Evolutionary conservation across 768 basidiomycete genomes (phyloP), one percentile per base, ranked within the genome.

Genomic region (Boletus rubroflammeus): DNA sequence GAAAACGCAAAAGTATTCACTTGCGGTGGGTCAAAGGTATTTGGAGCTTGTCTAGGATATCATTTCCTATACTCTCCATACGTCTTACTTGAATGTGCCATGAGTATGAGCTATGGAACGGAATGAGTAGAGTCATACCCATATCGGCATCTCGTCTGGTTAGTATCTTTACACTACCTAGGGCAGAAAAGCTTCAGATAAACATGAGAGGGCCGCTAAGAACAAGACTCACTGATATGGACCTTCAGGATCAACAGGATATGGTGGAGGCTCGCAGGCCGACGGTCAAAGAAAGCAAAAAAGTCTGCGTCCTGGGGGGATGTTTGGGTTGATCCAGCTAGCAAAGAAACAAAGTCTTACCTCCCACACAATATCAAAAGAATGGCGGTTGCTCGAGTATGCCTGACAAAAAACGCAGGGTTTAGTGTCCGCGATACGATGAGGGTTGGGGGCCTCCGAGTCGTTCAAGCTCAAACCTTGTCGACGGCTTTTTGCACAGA

Each of bases 91-190:
- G 40, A 41, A 47, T 8, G n/a, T 15, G 46, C 19, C 19, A 17
- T 54, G 65, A 57, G 68, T 69, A 68, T n/a, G 54, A 58, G 56
- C 52, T 5, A 46, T 26, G 45, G 32, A 53, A 25, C 19, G 40
- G 9, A 64, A 28, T 3, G 26, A 65, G 19, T 53, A 21, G 28
- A 5, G n/a, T 11, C 72, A 31, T 63, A 88, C 87, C 72, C 51
- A 87, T 71, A 25, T 70, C 62, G 2, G 73, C 74, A 56, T 90
- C 82, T 8, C 63, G 53, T 54, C 62, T 63, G 6, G 56, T 65
- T 28, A 90, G 64, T 1, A 74, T 64, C 58, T 72, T 79, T 19
- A 89, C 79, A 50, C 81, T 89, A 32, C 64, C 88, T 89, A 56
- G 11, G 32, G 2, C 26, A 9, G 4, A 23, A 31, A 26, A 25